Percentiles rank a stretch among this genome's conserved stretches.
These are phyloP conservation scores for Bolboschoenoplectus hybrid DNA, from an alignment of 202 grass and related monocot genomes.

Conservation along the genomic window DNA sequence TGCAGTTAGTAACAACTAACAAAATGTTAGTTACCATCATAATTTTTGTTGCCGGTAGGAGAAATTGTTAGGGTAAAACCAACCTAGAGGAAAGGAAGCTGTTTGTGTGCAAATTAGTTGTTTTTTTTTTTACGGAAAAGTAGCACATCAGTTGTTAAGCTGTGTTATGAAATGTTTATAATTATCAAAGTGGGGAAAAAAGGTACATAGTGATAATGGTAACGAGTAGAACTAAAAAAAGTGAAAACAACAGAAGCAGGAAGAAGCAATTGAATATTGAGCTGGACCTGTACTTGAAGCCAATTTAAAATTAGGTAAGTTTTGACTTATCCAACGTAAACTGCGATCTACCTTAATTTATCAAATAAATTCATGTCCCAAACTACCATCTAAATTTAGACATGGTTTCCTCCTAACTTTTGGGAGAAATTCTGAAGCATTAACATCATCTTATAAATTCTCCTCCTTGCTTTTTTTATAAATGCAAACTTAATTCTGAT, in stretches of 20 bases:
- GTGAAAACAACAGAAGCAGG: constrained; percentile 1
- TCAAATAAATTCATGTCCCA: constrained; percentile 27
- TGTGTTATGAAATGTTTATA: constrained; percentile 2
- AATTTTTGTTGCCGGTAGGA: neutral
- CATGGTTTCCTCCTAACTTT: constrained; percentile 9
- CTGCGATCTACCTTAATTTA: constrained; percentile 33
- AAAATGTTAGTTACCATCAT: neutral
- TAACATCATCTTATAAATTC: constrained; percentile 11
- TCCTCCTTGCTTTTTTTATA: constrained; percentile 1
- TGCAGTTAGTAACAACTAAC: neutral
- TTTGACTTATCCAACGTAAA: constrained; percentile 12
- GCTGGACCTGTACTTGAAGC: neutral
- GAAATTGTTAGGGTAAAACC: neutral
- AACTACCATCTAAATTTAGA: constrained; percentile 22
- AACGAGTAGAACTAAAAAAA: constrained; percentile 16
- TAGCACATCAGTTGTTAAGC: neutral
- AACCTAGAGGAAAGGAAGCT: neutral
- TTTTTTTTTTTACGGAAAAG: neutral
- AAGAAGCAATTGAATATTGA: neutral
- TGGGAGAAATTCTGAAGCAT: neutral
- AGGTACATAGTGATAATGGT: neutral
- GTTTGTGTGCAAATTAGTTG: neutral
- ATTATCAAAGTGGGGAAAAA: neutral
- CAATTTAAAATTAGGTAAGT: constrained; percentile 24
- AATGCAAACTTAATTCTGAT: neutral